A percentile compares a stretch with the other conserved stretches of the same genome.
Conservation (phyloP, 148 eudicot species). For the Rhododendron molle region DNA sequence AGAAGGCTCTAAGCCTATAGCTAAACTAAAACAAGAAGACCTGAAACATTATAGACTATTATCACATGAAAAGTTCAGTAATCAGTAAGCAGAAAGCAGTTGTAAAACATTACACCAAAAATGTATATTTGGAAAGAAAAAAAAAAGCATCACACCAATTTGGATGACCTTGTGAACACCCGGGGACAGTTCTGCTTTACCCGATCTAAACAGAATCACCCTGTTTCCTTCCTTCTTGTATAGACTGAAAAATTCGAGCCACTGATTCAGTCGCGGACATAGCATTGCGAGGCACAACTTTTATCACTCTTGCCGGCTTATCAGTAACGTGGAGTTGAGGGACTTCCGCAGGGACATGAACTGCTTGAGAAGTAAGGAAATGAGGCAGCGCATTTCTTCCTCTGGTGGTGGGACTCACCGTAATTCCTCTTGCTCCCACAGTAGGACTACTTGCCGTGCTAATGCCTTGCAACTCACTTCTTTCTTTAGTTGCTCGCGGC, state of each 20-base stretch:
- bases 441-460: slow-evolving; percentile 62
- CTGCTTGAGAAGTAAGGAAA: slow-evolving; percentile 37
- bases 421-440: slow-evolving; percentile 23
- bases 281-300: slow-evolving; percentile 71
- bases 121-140: neutral
- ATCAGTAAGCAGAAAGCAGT: neutral
- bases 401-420: slow-evolving; percentile 9
- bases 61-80: neutral
- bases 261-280: slow-evolving; percentile 62
- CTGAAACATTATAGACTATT: neutral
- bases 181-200: too few species aligned
- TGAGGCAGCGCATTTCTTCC: slow-evolving; percentile 39
- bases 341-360: slow-evolving; percentile 13
- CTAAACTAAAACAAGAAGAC: neutral
- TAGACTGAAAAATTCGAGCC: slow-evolving; percentile 75
- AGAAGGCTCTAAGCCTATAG: neutral
- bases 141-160: slow-evolving; percentile 3
- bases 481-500: slow-evolving; percentile 24
- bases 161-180: neutral
- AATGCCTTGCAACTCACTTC: slow-evolving; percentile 41
- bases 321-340: slow-evolving; percentile 20
- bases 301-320: slow-evolving; percentile 48
- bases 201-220: slow-evolving; percentile 27
- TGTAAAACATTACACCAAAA: neutral
- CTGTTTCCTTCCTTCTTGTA: slow-evolving; percentile 71